Conservation (phyloP, 345 rosid genomes). For the Fremontodendron californicum region DNA sequence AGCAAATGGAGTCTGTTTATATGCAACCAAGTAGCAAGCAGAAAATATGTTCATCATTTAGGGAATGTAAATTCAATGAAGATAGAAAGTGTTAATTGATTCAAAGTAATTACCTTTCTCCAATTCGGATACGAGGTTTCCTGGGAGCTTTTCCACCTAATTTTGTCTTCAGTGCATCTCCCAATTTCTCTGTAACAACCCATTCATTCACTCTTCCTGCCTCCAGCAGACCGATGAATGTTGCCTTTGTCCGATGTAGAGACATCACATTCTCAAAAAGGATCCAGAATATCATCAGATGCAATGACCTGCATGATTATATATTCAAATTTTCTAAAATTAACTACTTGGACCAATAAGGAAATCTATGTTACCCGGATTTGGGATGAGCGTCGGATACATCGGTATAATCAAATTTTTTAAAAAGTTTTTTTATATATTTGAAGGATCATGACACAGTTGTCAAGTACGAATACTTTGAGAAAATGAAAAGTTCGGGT, state of each 20-base stretch:
- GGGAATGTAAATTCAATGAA: background rate
- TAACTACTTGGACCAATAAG: too few species aligned
- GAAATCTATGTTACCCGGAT: too few species aligned
- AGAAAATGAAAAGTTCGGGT: too few species aligned
- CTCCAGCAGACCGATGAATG: slow-evolving; percentile 77
- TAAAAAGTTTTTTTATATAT: too few species aligned
- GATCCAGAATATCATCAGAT: slow-evolving; percentile 64
- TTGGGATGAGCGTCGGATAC: too few species aligned
- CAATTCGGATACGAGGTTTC: slow-evolving; percentile 43
- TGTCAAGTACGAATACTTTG: too few species aligned
- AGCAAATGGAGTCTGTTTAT: slow-evolving; percentile 50
- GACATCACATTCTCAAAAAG: slow-evolving; percentile 90
- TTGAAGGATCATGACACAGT: too few species aligned
- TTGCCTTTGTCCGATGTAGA: slow-evolving; percentile 77
- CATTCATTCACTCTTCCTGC: slow-evolving; percentile 86
- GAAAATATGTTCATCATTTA: background rate
- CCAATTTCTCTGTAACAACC: slow-evolving; percentile 88
- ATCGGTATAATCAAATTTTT: too few species aligned
- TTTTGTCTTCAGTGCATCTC: slow-evolving; percentile 59
- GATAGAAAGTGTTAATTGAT: background rate
- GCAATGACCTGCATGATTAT: slow-evolving; percentile 47
- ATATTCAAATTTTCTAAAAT: too few species aligned
- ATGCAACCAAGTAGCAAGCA: background rate
- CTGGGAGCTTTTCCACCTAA: slow-evolving; percentile 32
- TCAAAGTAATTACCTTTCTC: slow-evolving; percentile 48